Evolutionary conservation across 805 yeast species (phyloP), one percentile per base, ranked within the genome.

Genomic region (Wickerhamia fluorescens): DNA sequence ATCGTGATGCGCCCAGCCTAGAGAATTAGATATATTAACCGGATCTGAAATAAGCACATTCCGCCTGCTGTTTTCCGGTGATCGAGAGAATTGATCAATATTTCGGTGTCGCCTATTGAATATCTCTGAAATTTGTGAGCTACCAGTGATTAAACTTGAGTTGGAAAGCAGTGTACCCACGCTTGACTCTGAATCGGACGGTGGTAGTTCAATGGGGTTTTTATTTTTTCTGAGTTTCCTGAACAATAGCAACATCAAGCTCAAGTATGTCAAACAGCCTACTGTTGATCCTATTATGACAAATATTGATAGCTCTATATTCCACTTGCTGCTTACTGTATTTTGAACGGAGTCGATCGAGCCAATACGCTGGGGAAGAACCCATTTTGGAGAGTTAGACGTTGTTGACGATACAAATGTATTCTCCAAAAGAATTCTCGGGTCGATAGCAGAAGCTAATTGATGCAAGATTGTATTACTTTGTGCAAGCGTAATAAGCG

Each of bases 241-340:
- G 47, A 72, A 70, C 38, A 73, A 59, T 22, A 76, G 46, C 31
- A 75, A 60, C 64, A 86, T 68, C 13, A 73, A 56, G 0, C 73
- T 63, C 46, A 83, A 71, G 50, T 83, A 82, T 7, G 73, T 58
- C 6, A 71, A 60, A 25, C 84, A 78, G 31, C 96, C 96, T 9
- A 73, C 75, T 17, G 84, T 76, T 5, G 94, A 76, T 26, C 96
- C 96, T 23, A 85, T 68, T 9, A 89, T 78, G 20, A 18, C n/a
- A n/a, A 30, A 87, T 72, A 20, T 94, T 95, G 15, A 82, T 78
- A 14, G 84, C 68, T 37, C 68, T 68, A n/a, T n/a, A n/a, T n/a
- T n/a, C 25, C 58, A 63, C 31, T 55, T 54, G 31, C 51, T 43
- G 15, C 41, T 31, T 5, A 44, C 30, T 4, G 36, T 21, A 18